These are phyloP conservation scores for Blastobotrys capitulatus DNA, from an alignment of 1,139 yeast species.

Conservation along the genomic window DNA sequence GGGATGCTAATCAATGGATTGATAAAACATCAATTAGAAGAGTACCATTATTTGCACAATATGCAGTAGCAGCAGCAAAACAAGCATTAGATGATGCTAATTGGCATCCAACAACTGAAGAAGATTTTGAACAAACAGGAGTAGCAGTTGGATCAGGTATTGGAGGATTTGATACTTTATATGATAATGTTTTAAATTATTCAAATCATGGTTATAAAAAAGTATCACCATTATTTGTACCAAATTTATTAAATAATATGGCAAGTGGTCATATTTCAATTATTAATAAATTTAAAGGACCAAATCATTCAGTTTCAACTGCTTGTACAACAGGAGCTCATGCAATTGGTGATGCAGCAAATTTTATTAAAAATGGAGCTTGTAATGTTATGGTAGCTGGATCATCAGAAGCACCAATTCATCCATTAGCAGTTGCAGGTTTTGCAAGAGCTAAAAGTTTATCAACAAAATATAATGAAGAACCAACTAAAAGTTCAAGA, in stretches of 20 bases:
- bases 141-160: conserved; percentile 92
- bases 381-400: conserved; percentile 90
- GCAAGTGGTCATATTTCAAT: conserved; percentile 92
- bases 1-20: conserved; percentile 40
- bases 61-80: conserved; percentile 67
- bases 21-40: conserved; percentile 42
- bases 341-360: conserved; percentile 86
- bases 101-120: conserved; percentile 38
- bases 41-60: conserved; percentile 69
- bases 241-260: conserved; percentile 82
- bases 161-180: conserved; percentile 72
- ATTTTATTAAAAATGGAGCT: conserved; percentile 72
- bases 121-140: conserved; percentile 43
- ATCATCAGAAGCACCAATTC: conserved; percentile 82
- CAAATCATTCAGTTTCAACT: conserved; percentile 82
- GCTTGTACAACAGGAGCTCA: conserved; percentile 98
- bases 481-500: conserved; percentile 64
- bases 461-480: conserved; percentile 55
- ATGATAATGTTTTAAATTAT: conserved; percentile 52
- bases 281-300: conserved; percentile 69
- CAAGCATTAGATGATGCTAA: conserved; percentile 72
- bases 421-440: conserved; percentile 85
- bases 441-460: conserved; percentile 87
- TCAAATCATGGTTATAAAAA: conserved; percentile 54
- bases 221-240: conserved; percentile 82